Evolutionary conservation across 768 basidiomycete genomes (phyloP).

Genomic region (Peribolospora baueri): DNA sequence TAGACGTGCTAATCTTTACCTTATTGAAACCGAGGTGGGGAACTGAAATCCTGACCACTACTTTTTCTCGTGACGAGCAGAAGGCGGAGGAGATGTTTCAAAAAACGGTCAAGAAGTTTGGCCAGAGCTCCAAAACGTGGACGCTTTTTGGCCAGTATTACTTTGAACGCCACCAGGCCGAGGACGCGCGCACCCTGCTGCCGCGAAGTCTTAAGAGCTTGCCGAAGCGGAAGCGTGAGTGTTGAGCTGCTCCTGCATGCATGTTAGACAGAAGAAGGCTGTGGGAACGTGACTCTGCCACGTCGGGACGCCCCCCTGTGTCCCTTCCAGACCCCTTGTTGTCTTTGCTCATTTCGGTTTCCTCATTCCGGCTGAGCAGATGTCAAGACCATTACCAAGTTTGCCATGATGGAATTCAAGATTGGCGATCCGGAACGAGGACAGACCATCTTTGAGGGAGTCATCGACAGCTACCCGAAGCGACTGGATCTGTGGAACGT

Average conservation of each 20-base stretch:
- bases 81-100: constrained; percentile 82
- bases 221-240: constrained; percentile 78
- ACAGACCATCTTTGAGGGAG: constrained; percentile 85
- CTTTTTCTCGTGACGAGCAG: constrained; percentile 23
- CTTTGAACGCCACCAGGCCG: constrained; percentile 42
- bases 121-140: constrained; percentile 83
- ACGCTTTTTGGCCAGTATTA: constrained; percentile 64
- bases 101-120: constrained; percentile 78
- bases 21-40: neutral
- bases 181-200: constrained; percentile 61
- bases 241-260: neutral
- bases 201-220: constrained; percentile 71
- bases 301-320: neutral
- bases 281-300: too few species aligned
- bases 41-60: neutral
- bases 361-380: constrained; percentile 29
- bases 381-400: constrained; percentile 80
- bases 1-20: constrained; percentile 1
- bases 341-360: neutral
- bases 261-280: too few species aligned
- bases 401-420: constrained; percentile 87
- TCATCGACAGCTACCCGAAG: constrained; percentile 84
- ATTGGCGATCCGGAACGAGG: constrained; percentile 82
- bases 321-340: neutral
- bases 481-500: constrained; percentile 86